These are phyloP conservation scores for Backusella tarrabulga DNA, from an alignment of 192 early-diverging fungal genomes.

Conservation along the genomic window DNA sequence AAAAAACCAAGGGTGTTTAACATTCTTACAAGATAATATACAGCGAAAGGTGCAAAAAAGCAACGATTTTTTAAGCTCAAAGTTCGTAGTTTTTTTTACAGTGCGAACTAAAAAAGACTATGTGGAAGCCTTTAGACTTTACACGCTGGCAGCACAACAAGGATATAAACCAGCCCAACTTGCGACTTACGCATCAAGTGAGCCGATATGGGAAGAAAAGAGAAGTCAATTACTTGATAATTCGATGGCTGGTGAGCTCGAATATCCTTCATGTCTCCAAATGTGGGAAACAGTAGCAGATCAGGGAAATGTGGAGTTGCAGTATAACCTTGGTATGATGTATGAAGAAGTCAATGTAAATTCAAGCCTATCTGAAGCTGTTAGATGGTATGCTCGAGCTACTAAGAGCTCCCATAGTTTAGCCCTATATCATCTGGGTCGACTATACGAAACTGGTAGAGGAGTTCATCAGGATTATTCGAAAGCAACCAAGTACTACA, in stretches of 20 bases:
- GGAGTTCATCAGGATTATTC: not conserved
- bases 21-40: no score
- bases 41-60: no score
- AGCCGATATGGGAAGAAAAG: not conserved
- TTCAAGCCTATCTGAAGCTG: not conserved
- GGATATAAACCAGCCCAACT: not conserved
- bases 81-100: no score
- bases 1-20: no score
- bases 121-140: not conserved
- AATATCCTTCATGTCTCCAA: not conserved
- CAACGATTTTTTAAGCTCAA: no score
- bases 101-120: not conserved
- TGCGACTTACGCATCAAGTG: not conserved
- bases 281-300: not conserved
- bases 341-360: not conserved
- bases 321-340: not conserved
- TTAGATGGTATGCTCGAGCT: not conserved
- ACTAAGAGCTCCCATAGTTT: rapidly evolving
- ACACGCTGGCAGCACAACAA: not conserved
- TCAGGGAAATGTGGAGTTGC: not conserved
- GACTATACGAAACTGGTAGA: not conserved
- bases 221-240: not conserved
- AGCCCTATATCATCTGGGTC: not conserved
- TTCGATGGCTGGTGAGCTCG: no score
- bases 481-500: not conserved